Conservation (phyloP, 2,329 filamentous ascomycete species). For the Blumeria graminis region DNA sequence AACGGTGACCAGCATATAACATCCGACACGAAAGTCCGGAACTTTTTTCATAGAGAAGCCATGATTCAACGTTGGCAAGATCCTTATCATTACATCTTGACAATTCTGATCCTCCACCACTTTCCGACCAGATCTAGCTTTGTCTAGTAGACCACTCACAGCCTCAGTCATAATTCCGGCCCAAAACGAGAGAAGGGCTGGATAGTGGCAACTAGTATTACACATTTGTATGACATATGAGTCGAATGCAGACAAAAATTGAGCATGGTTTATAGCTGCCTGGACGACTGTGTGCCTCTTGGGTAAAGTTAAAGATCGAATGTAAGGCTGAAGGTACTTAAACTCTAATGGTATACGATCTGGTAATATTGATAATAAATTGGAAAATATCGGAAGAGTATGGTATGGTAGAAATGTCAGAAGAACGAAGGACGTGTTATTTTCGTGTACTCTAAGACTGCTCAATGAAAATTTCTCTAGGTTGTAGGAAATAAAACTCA, state of each 20-base stretch:
- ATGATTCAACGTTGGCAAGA: constrained; percentile 47
- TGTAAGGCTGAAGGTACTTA: constrained; percentile 69
- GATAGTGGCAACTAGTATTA: constrained; percentile 46
- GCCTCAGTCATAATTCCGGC: constrained; percentile 69
- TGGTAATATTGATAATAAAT: constrained; percentile 69
- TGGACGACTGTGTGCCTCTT: constrained; percentile 66
- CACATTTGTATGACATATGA: constrained; percentile 55
- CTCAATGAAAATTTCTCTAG: not conserved
- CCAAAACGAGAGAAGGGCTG: constrained; percentile 72
- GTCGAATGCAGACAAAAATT: constrained; percentile 56
- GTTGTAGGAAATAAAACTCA: constrained; percentile 19
- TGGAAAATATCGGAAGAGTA: constrained; percentile 60
- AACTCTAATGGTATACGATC: constrained; percentile 48
- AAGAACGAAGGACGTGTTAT: constrained; percentile 57
- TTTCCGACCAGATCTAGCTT: constrained; percentile 47
- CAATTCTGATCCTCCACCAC: constrained; percentile 59
- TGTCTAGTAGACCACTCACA: constrained; percentile 59
- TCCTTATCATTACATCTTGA: constrained; percentile 48
- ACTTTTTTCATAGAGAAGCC: constrained; percentile 53
- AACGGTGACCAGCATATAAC: constrained; percentile 76
- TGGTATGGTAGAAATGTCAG: constrained; percentile 87
- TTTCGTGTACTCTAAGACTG: constrained; percentile 53
- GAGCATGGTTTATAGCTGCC: constrained; percentile 53
- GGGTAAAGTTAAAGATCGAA: constrained; percentile 48
- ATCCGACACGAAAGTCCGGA: constrained; percentile 59